These are phyloP conservation scores for Eimeria praecox DNA, from an alignment of 169 alveolate species.

Conservation along the genomic window DNA sequence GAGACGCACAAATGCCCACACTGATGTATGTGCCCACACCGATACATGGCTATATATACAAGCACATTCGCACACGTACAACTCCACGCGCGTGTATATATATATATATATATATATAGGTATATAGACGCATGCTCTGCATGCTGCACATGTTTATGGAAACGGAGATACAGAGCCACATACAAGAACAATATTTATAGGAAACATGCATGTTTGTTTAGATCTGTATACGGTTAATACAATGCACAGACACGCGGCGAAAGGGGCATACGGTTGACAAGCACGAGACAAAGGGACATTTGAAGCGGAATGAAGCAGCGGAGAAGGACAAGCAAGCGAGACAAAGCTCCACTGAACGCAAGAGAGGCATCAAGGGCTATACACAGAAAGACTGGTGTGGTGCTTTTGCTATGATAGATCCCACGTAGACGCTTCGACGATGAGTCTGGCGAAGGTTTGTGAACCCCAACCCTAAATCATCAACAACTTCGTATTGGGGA, in stretches of 20 bases:
- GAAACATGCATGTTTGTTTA: neutral
- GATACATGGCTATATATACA: no score
- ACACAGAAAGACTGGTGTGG: neutral
- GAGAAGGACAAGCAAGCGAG: neutral
- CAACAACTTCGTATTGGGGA: neutral
- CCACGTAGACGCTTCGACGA: neutral
- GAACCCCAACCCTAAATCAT: neutral
- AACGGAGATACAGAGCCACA: no score
- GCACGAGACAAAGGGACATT: neutral
- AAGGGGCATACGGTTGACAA: neutral
- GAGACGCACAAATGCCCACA: no score
- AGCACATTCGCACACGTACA: no score
- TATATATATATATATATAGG: no score
- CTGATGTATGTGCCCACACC: no score
- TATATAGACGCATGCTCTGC: no score
- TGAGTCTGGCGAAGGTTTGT: neutral
- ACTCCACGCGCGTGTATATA: no score
- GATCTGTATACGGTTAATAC: neutral
- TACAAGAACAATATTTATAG: no score
- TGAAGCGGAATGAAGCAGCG: neutral
- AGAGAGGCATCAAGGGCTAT: neutral
- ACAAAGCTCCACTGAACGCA: neutral
- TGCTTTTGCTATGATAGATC: neutral
- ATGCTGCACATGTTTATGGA: no score
- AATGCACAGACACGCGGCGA: neutral